Base-by-base conservation (phyloP, 2,329 filamentous ascomycete species). In the Cladosporium cucumerinum region DNA sequence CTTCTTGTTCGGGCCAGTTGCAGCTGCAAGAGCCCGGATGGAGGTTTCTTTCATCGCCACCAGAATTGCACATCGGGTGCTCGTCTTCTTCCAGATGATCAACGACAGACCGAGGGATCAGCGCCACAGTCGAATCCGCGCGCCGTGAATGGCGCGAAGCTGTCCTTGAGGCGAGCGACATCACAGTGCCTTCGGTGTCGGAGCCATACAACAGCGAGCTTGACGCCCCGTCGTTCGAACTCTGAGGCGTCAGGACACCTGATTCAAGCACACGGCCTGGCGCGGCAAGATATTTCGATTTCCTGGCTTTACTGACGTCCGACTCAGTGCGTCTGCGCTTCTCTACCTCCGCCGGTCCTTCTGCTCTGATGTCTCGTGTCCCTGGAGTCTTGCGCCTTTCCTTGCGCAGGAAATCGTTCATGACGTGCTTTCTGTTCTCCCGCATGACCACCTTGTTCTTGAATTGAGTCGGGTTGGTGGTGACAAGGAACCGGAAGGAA, bases 341-440 rank as follows among this genome's bases (percentile, higher is more conserved):
- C 11, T 39, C 59, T 2, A 25, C 21, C 48, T 54, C 43, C 14
- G 3, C 25, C 1, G 48, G 12, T n/a, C 32, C 49, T 11, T 25
- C 59, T 23, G 59, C 59, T 30, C 59, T 54, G 32, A 28, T 51
- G 21, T 62, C 59, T 46, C 59, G 48, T 26, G 32, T 28, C 2
- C 48, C 49, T 6, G 48, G 48, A 8, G 48, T 43, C 49, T 62
- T 64, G 62, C 54, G 61, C 25, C 70, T 67, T 36, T 74, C 72
- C 61, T 75, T 74, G 36, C 67, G 67, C 7, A 76, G 67, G 57
- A 73, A 75, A 58, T 73, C 68, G 34, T 72, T 66, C 73, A 75
- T 76, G 23, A 76, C 74, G 64, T 73, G 70, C 49, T 69, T 66
- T 2, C 74, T 72, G 48, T 72, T 72, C 57, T 71, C 68, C 25